These are phyloP conservation scores for Pichia phayaonensis DNA, from an alignment of 805 yeast species.

Conservation along the genomic window DNA sequence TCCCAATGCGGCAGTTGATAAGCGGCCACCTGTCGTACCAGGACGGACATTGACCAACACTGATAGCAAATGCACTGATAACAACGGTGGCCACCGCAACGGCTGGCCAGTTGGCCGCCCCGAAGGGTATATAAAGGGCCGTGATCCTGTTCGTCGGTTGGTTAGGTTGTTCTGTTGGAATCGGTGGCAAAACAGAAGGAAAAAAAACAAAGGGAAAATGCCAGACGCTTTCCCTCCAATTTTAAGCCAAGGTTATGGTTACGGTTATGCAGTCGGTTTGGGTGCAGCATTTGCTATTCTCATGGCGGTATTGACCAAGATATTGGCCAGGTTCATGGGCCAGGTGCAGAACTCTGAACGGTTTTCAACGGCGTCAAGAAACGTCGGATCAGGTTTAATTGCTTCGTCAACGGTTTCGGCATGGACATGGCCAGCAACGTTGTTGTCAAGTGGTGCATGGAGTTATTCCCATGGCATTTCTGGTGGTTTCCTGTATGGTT, in stretches of 20 bases:
- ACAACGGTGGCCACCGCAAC: too few species aligned
- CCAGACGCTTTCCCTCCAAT: constrained; percentile 15
- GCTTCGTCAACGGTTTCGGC: constrained; percentile 38
- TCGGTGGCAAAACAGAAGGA: too few species aligned
- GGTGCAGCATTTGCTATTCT: constrained; percentile 40
- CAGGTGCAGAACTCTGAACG: constrained; percentile 36
- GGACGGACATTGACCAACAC: too few species aligned
- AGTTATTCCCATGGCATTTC: constrained; percentile 35
- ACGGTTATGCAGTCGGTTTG: constrained; percentile 35
- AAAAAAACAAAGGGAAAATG: background rate
- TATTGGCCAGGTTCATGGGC: constrained; percentile 31
- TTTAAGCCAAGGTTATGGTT: constrained; percentile 31
- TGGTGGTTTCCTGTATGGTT: constrained; percentile 32
- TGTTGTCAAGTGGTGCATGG: constrained; percentile 32
- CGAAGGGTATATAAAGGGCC: too few species aligned
- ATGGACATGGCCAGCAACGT: constrained; percentile 43
- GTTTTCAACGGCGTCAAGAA: constrained; percentile 34
- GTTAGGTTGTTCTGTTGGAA: too few species aligned
- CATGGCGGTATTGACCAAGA: constrained; percentile 32
- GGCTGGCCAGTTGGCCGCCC: too few species aligned
- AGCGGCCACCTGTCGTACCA: too few species aligned
- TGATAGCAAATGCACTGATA: too few species aligned
- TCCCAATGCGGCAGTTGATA: too few species aligned
- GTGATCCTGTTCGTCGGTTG: too few species aligned
- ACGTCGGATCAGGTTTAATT: constrained; percentile 35